phyloP scores from a whole-genome alignment of 1,284 basidiomycete genomes.

The Butyriboletus appendiculatus region DNA sequence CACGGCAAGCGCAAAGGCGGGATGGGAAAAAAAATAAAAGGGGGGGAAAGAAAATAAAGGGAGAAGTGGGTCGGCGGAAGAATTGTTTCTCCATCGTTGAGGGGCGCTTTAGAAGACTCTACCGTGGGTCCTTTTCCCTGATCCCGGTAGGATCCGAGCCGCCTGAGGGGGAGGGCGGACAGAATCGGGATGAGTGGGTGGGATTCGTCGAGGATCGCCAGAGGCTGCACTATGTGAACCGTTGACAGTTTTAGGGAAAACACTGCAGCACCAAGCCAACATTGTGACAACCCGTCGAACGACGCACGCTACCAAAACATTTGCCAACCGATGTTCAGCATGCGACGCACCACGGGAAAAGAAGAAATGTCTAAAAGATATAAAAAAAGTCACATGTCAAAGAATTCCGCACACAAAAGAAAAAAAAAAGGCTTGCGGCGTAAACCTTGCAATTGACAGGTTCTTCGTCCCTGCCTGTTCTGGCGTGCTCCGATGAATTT shows the following conservation, averaged over 20 bases:
- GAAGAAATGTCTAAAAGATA: not conserved
- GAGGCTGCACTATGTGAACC: not conserved
- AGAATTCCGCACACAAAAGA: not conserved
- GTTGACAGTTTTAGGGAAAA: not conserved
- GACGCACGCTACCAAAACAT: not conserved
- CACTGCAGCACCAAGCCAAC: not conserved
- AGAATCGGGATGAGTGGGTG: not conserved
- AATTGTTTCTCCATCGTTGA: not conserved
- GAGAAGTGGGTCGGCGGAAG: not conserved
- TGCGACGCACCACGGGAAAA: not conserved
- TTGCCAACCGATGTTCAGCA: not conserved
- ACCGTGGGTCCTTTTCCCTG: not conserved
- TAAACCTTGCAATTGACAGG: not conserved
- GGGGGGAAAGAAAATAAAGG: not conserved
- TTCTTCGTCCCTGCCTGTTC: not conserved
- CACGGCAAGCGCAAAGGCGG: not conserved
- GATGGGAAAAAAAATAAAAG: conserved; percentile 2
- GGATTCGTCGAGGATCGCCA: not conserved
- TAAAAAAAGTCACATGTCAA: conserved; percentile 1
- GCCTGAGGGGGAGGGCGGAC: not conserved
- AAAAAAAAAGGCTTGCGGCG: not conserved
- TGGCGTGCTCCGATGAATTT: not conserved
- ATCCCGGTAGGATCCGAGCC: not conserved
- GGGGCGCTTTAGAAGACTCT: not conserved
- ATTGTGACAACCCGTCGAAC: conserved; percentile 10